Evolutionary conservation across 192 early-diverging fungal species (phyloP).

Genomic region (Ramicandelaber brevisporus): DNA sequence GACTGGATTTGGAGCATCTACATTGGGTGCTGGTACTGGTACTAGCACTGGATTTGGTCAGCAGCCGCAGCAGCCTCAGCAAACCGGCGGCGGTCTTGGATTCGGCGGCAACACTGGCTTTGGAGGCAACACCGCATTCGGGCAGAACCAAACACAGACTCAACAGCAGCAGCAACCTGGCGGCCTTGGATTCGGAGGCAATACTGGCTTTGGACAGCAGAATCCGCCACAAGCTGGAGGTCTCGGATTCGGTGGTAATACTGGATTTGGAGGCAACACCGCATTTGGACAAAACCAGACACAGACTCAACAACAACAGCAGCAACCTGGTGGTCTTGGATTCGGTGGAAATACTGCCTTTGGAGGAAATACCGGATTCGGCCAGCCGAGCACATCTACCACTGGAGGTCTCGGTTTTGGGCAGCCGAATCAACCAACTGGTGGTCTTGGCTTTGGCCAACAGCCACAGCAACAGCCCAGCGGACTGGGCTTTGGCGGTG

Average conservation of each 20-base stretch:
- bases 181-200: constrained; percentile 3
- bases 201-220: constrained; percentile 3
- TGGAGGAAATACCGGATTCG: constrained; percentile 4
- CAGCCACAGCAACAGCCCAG: constrained; percentile 1
- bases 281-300: too few relatives aligned
- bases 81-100: constrained; percentile 5
- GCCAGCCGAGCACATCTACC: constrained; percentile 2
- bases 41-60: constrained; percentile 8
- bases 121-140: constrained; percentile 8
- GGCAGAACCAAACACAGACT: too few relatives aligned
- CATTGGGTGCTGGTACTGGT: constrained; percentile 5
- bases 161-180: constrained; percentile 5
- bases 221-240: constrained; percentile 6
- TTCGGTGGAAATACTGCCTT: constrained; percentile 1
- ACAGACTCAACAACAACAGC: too few relatives aligned
- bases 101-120: constrained; percentile 4
- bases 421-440: constrained; percentile 2
- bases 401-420: constrained; percentile 7
- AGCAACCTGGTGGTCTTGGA: neutral
- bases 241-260: neutral
- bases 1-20: constrained; percentile 12
- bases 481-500: constrained; percentile 2
- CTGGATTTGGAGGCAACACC: constrained; percentile 13
- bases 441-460: constrained; percentile 5
- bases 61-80: neutral